Percentiles rank a stretch among this genome's conserved stretches.
These are phyloP conservation scores for Fremontodendron californicum DNA, from an alignment of 345 rosid genomes.

Conservation along the genomic window DNA sequence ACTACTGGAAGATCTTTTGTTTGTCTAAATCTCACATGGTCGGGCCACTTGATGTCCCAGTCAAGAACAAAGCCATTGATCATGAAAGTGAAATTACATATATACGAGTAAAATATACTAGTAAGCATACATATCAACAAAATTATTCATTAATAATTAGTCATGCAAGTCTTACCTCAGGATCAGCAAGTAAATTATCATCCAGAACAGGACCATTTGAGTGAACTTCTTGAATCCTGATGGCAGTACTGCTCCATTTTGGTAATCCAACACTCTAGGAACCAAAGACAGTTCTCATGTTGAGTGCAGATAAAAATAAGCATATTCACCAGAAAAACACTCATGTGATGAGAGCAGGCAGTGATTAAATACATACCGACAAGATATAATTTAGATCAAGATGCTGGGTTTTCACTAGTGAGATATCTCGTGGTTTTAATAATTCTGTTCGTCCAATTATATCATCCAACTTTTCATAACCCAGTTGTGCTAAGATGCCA, in stretches of 20 bases:
- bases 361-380: constrained; percentile 46
- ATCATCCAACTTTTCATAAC: constrained; percentile 88
- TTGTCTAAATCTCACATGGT: background rate
- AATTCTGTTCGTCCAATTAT: constrained; percentile 81
- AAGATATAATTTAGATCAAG: constrained; percentile 80
- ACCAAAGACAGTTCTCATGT: constrained; percentile 9
- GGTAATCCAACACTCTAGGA: constrained; percentile 79
- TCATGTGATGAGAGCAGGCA: background rate
- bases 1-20: background rate
- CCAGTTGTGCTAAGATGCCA: constrained; percentile 88
- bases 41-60: background rate
- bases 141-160: background rate
- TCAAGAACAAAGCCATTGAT: background rate
- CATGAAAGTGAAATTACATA: background rate
- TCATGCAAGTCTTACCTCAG: constrained; percentile 49
- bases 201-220: constrained; percentile 84
- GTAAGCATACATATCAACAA: background rate
- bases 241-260: constrained; percentile 82
- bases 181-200: constrained; percentile 72
- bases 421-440: constrained; percentile 78
- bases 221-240: constrained; percentile 89
- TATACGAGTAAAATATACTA: background rate
- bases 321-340: constrained; percentile 3
- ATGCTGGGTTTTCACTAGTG: constrained; percentile 96
- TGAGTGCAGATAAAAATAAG: constrained; percentile 7